Evolutionary conservation across 805 yeast genomes (phyloP).

Genomic region (Suhomyces prunicola): DNA sequence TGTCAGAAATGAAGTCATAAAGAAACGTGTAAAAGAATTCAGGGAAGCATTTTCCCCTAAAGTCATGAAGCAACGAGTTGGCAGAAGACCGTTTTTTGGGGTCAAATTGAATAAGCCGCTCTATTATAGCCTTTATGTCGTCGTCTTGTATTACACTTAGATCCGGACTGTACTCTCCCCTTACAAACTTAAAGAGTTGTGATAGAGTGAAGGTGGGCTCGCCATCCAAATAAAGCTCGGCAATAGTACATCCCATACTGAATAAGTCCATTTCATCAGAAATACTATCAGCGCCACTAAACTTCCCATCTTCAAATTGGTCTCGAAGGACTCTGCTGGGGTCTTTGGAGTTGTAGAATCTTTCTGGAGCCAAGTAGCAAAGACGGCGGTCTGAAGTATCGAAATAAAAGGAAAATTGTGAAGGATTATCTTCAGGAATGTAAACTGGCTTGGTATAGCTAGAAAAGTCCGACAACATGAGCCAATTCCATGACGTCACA

Average conservation of each 20-base stretch:
- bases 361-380: conserved; percentile 93
- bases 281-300: conserved; percentile 28
- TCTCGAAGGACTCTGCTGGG: conserved; percentile 15
- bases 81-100: conserved; percentile 62
- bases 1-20: conserved; percentile 55
- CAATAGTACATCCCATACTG: conserved; percentile 82
- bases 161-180: conserved; percentile 64
- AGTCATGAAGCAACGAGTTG: conserved; percentile 48
- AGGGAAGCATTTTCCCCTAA: conserved; percentile 57
- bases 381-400: conserved; percentile 84
- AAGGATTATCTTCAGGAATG: conserved; percentile 90
- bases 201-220: conserved; percentile 82
- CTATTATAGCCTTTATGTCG: conserved; percentile 52
- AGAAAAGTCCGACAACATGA: conserved; percentile 78
- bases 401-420: conserved; percentile 85
- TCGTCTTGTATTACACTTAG: conserved; percentile 52
- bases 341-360: conserved; percentile 51
- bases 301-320: conserved; percentile 22
- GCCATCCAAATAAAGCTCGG: conserved; percentile 85
- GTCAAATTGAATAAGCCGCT: conserved; percentile 59
- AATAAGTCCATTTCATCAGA: conserved; percentile 77
- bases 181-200: conserved; percentile 78
- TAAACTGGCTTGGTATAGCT: conserved; percentile 71
- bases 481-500: conserved; percentile 88
- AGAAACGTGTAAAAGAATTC: conserved; percentile 63